phyloP scores from a whole-genome alignment of 345 rosid genomes.

The Rubroshorea leprosula region DNA sequence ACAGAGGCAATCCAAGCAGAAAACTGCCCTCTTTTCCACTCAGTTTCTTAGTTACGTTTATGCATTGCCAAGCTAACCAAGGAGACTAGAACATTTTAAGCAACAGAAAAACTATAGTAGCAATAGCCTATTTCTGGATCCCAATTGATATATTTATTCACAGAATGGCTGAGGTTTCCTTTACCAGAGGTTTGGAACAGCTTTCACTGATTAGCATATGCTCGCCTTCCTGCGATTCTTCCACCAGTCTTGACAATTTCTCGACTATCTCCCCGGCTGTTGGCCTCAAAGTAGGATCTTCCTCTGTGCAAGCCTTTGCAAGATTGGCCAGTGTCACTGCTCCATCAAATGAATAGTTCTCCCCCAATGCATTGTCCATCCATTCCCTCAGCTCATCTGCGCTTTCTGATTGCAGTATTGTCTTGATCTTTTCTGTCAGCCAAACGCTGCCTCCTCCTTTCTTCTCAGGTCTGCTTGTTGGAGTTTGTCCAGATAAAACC shows the following conservation, averaged over 20 bases:
- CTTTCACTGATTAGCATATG: slow-evolving; percentile 45
- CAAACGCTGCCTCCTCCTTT: slow-evolving; percentile 32
- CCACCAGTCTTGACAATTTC: slow-evolving; percentile 54
- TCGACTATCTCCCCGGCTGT: slow-evolving; percentile 72
- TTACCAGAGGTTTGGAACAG: slow-evolving; percentile 65
- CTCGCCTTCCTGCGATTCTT: slow-evolving; percentile 41
- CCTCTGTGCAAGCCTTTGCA: slow-evolving; percentile 63
- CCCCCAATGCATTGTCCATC: slow-evolving; percentile 75
- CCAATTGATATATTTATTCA: slow-evolving; percentile 12
- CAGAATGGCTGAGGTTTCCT: slow-evolving; percentile 22
- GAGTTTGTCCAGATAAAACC: slow-evolving; percentile 62
- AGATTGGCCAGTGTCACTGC: slow-evolving; percentile 62
- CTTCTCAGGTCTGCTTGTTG: slow-evolving; percentile 38
- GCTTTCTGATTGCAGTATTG: slow-evolving; percentile 37
- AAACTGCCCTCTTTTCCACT: no score
- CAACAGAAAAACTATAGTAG: neutral
- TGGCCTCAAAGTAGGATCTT: slow-evolving; percentile 58
- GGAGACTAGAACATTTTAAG: neutral
- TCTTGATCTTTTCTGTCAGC: slow-evolving; percentile 41
- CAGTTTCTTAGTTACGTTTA: no score
- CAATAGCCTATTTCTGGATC: neutral
- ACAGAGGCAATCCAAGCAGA: no score
- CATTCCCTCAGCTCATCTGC: slow-evolving; percentile 51
- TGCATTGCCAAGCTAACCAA: neutral
- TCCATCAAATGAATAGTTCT: slow-evolving; percentile 57